Conservation (phyloP, 2,329 filamentous ascomycete genomes). For the Xylariaceae sp. region DNA sequence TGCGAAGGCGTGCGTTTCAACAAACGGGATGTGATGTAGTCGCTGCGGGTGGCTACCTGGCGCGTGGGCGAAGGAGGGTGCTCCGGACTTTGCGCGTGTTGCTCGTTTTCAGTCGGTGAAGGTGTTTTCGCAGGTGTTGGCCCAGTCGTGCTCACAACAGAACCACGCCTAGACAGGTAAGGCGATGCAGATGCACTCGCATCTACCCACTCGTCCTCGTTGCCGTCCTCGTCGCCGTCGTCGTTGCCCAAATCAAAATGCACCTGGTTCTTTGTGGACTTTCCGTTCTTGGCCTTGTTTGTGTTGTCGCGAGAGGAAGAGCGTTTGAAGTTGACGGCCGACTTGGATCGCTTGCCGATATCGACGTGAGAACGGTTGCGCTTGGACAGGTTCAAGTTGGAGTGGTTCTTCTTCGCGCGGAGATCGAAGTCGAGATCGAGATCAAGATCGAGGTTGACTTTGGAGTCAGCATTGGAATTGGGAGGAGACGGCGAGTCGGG, state of each 20-base stretch:
- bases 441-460: neutral
- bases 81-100: neutral
- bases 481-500: conserved; percentile 1
- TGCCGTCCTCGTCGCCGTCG: conserved; percentile 49
- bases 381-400: conserved; percentile 45
- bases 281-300: conserved; percentile 40
- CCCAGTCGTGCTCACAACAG: conserved; percentile 43
- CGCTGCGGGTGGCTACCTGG: conserved; percentile 49
- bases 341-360: conserved; percentile 47
- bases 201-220: conserved; percentile 61
- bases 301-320: conserved; percentile 47
- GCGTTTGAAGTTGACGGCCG: conserved; percentile 49
- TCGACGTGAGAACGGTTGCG: conserved; percentile 57
- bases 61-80: conserved; percentile 33
- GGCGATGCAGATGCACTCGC: conserved; percentile 60
- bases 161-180: conserved; percentile 47
- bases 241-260: conserved; percentile 59
- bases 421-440: conserved; percentile 25
- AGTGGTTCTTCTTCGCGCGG: conserved; percentile 45
- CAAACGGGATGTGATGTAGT: conserved; percentile 62
- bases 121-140: conserved; percentile 41
- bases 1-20: conserved; percentile 60
- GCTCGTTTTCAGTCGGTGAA: conserved; percentile 32
- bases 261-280: conserved; percentile 47
- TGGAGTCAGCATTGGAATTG: conserved; percentile 25